These are phyloP conservation scores for Starmerella ratchasimensis DNA, from an alignment of 805 yeast genomes.

Conservation along the genomic window DNA sequence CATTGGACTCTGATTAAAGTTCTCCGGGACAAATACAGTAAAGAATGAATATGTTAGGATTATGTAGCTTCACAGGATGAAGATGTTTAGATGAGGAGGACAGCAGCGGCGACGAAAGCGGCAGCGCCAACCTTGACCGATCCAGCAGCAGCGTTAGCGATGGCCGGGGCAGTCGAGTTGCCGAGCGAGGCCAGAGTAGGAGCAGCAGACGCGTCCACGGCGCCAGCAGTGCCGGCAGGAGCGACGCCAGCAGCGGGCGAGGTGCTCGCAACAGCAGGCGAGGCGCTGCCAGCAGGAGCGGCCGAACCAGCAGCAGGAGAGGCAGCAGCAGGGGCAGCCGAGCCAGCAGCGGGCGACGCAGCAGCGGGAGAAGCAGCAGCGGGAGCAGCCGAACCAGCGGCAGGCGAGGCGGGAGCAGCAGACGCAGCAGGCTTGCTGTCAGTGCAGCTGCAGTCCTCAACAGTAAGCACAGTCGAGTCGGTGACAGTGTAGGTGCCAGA, in stretches of 20 bases:
- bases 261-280: not conserved
- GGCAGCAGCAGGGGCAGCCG: not conserved
- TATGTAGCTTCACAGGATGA: not conserved
- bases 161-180: not conserved
- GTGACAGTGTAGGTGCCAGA: conserved; percentile 30
- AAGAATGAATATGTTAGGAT: not conserved
- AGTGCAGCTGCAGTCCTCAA: conserved; percentile 32
- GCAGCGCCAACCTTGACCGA: conserved; percentile 1
- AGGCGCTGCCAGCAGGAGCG: conserved; percentile 1
- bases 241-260: conserved; percentile 1
- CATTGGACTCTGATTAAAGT: too few species aligned
- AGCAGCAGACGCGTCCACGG: not conserved
- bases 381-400: not conserved
- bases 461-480: conserved; percentile 42
- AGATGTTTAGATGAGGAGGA: conserved; percentile 5
- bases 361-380: not conserved
- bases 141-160: conserved; percentile 7
- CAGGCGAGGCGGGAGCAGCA: not conserved
- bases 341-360: not conserved
- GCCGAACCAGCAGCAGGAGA: not conserved
- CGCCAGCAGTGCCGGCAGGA: conserved; percentile 1
- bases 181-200: too few species aligned
- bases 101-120: conserved; percentile 5
- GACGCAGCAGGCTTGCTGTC: conserved; percentile 2
- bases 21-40: not conserved